Conservation (phyloP, 202 grass and related monocot genomes). For the Panicum virgatum region DNA sequence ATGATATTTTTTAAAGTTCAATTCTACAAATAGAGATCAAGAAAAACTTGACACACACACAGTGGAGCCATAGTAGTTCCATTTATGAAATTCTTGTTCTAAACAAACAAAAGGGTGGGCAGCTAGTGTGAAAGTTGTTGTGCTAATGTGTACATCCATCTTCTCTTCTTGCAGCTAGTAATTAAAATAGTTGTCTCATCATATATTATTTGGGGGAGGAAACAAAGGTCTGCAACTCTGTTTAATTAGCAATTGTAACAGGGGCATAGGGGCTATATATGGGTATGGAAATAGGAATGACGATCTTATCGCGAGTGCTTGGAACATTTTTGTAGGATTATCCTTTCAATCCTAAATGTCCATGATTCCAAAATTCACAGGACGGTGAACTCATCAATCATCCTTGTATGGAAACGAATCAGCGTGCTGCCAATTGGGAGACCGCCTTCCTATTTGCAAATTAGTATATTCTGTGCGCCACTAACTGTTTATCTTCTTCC, state of each 20-base stretch:
- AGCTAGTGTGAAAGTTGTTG: too few species aligned
- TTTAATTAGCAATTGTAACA: not conserved
- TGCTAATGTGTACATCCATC: too few species aligned
- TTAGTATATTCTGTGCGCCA: too few species aligned
- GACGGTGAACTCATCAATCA: not conserved
- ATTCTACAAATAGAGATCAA: too few species aligned
- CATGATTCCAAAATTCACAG: not conserved
- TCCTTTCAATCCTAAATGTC: not conserved
- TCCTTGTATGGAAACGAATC: not conserved
- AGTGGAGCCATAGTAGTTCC: too few species aligned
- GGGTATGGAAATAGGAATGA: not conserved
- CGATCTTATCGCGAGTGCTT: not conserved
- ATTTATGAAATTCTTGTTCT: too few species aligned
- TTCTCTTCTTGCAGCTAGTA: too few species aligned
- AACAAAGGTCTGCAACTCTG: not conserved
- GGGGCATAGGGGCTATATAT: too few species aligned
- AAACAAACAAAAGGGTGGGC: too few species aligned
- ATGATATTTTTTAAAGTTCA: too few species aligned
- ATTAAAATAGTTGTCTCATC: not conserved
- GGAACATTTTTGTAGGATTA: not conserved
- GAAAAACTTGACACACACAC: too few species aligned
- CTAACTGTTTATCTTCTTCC: slow-evolving; percentile 6
- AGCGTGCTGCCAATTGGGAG: not conserved
- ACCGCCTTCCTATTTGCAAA: not conserved
- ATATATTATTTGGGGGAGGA: not conserved